Evolutionary conservation across 1,139 yeast species (phyloP), one percentile per base, ranked within the genome.

Genomic region (Nematodospora anomalae): DNA sequence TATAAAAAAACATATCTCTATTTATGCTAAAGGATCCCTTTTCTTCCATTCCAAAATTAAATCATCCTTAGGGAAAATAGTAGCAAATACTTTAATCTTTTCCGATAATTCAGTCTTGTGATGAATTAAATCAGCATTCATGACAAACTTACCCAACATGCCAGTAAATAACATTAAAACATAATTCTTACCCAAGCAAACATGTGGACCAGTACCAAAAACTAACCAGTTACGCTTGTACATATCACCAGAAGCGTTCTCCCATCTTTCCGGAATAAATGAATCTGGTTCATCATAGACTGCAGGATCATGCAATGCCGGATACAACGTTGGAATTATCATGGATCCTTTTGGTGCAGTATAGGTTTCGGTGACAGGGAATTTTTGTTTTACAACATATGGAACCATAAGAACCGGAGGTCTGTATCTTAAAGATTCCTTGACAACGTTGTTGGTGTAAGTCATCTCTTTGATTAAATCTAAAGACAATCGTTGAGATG

Each of bases 341-440:
- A 92, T 92, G 24, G 97, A 75, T 32, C 97, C 97, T 68, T 89
- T 90, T 58, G 98, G 98, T 35, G 89, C 95, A 22, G 92, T 81
- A 65, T 92, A 92, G 35, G 73, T 76, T 11, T 83, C 82, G 27
- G 90, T 76, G 36, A 92, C 80, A 33, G 95, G 95, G 73, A 85
- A 92, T 11, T 74, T 67, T 61, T 88, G 72, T 74, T 92, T 92
- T 41, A 79, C 96, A 45, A 87, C 87, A 60, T 92, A 92, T 35
- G 98, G 98, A 44, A 92, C 97, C 98, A 92, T 92, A 42, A 89
- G 61, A 47, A 92, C 98, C 5, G 98, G 98, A 24, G 98, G 98
- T 64, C 97, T 83, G 70, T 85, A 85, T 62, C 98, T 84, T 51
- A 92, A 76, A 40, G 92, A 71, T 70, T 92, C 98, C 67, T 80